Evolutionary conservation across 2,329 filamentous ascomycete species (phyloP), one percentile per base, ranked within the genome.

Genomic region (Fusarium drepaniforme): DNA sequence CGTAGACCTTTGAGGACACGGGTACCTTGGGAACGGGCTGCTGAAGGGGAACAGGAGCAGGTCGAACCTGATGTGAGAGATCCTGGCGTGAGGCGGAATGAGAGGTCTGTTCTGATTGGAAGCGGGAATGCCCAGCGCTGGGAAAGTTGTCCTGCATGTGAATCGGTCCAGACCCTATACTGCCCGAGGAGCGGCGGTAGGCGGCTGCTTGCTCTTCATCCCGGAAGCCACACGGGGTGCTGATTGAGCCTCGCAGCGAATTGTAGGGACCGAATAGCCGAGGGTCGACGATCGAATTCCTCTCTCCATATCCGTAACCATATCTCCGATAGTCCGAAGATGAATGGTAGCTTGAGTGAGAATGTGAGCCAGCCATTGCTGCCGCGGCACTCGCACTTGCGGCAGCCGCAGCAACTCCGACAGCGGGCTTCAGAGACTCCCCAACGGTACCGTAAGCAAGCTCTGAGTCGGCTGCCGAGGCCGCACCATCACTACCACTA

Each of bases 11-110:
- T 71, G 90, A 89, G 42, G 92, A 92, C 4, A 97, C 91, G 0
- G 94, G 94, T 3, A 89, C 87, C 68, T 94, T 89, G 3, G 96
- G 96, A 76, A 95, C 93, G 3, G 96, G 96, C 77, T 97, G 94
- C 81, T 97, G 93, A n/a, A 98, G 87, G 13, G 92, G 91, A 37
- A 95, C 88, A 0, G 90, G 87, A 8, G 86, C 90, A 7, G 92
- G 89, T 49, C 90, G 87, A 18, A 83, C 80, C 21, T 82, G 83
- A 25, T 84, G 81, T 4, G 85, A 80, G 9, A 85, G 79, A 51
- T 85, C 83, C 65, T 83, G 81, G 42, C 81, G 82, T 58, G 82
- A 82, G 18, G 86, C 86, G 16, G 86, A 81, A n/a, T 86, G 79
- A 42, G 90, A 89, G 25, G 84, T 85, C 37, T 87, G 86, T 30